Evolutionary conservation across 2,329 filamentous ascomycete genomes (phyloP).

Genomic region (Orbilia oligospora): DNA sequence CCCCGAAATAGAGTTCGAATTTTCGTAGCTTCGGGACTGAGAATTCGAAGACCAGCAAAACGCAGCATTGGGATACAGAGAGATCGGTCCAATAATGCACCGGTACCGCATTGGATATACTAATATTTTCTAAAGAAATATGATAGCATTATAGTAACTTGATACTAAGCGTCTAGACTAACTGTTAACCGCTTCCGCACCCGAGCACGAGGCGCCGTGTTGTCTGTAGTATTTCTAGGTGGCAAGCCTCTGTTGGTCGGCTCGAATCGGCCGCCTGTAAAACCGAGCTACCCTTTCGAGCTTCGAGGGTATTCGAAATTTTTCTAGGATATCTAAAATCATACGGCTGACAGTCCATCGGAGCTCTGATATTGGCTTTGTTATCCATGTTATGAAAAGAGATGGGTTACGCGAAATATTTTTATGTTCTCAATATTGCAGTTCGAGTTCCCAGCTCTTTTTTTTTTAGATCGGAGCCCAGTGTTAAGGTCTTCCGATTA

Average conservation of each 20-base stretch:
- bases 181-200: not conserved
- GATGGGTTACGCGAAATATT: no score
- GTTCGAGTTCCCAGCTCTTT: no score
- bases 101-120: not conserved
- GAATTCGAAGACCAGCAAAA: not conserved
- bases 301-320: not conserved
- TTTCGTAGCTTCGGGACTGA: not conserved
- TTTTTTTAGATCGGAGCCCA: no score
- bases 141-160: no score
- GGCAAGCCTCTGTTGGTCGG: not conserved
- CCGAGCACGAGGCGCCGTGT: not conserved
- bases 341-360: not conserved
- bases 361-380: no score
- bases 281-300: constrained; percentile 2
- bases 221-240: constrained; percentile 16
- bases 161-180: not conserved
- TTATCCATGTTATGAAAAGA: no score
- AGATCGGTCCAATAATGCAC: not conserved
- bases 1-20: not conserved
- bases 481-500: not conserved
- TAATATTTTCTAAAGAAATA: not conserved
- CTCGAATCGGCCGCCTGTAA: not conserved
- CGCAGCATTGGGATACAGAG: not conserved
- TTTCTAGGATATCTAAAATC: not conserved
- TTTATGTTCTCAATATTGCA: no score